Evolutionary conservation across 2,329 filamentous ascomycete genomes (phyloP), one percentile per base, ranked within the genome.

Genomic region (Scopulariopsis brevicaulis): DNA sequence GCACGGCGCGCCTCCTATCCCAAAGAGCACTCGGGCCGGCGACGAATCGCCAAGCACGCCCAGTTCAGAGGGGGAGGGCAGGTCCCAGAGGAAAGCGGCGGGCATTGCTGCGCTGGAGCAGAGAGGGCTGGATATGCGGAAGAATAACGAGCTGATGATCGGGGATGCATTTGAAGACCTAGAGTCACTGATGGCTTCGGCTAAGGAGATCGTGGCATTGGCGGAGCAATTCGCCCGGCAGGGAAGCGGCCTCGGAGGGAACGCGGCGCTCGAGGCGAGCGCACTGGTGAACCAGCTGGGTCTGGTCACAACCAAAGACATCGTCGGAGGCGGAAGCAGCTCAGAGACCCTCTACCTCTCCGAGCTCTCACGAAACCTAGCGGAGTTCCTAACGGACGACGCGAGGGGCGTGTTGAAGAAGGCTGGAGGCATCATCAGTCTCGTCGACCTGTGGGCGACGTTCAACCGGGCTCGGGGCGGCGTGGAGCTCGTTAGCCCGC

Each of bases 171-270:
- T 99, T 66, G 93, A 96, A 68, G 94, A 99, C 66, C 81, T 99
- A 0, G 93, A 97, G 68, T 92, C 94, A 3, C 78, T 99, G 43
- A 99, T 97, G 93, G 90, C 92, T 3, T 96, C 93, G 3, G 94
- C 94, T 5, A 96, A 97, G 68, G 90, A 99, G 68, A 90, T 99
- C 54, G 87, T 97, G 55, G 90, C 91, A 5, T 84, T 99, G 50
- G 94, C 94, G 1, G 93, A 97, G 70, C 85, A 85, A 18, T 93
- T 97, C 64, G 85, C 90, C 1, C 78, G 83, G 14, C 87, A 92
- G 66, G 75, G 75, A 22, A 82, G 81, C 61, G 75, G 77, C 11
- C 81, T 78, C 32, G 80, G 78, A 20, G 82, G 80, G 24, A 80
- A 77, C n/a, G 79, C 76, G 15, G 83, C 79, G 6, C 79, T 82